Evolutionary conservation across 2,329 filamentous ascomycete species (phyloP).

Genomic region (Metarhizium rileyi): DNA sequence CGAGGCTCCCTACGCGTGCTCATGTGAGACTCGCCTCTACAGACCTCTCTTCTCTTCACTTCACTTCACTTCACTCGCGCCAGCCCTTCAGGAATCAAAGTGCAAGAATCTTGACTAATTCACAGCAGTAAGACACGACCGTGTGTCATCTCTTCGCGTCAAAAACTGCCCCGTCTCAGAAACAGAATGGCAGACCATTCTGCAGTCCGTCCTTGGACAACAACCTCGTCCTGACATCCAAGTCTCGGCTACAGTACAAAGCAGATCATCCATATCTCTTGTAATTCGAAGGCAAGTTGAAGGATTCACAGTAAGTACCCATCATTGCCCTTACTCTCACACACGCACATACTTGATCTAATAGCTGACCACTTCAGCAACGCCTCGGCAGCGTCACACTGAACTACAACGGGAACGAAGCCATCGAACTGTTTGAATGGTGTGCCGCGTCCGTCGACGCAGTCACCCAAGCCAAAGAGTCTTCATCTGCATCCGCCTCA

Average conservation of each 20-base stretch:
- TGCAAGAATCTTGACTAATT: neutral
- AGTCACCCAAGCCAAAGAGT: slow-evolving; percentile 32
- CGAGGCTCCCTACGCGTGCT: slow-evolving; percentile 46
- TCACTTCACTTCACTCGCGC: neutral
- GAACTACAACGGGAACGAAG: slow-evolving; percentile 42
- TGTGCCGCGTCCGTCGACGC: slow-evolving; percentile 47
- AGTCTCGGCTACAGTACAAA: slow-evolving; percentile 46
- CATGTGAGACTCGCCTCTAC: slow-evolving; percentile 42
- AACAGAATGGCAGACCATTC: slow-evolving; percentile 57
- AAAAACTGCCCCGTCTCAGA: slow-evolving; percentile 45
- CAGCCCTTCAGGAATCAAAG: neutral
- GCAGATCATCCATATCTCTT: slow-evolving; percentile 44
- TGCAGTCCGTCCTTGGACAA: slow-evolving; percentile 47
- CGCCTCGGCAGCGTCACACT: slow-evolving; percentile 57
- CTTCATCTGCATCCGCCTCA: slow-evolving; percentile 31
- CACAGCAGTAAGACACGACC: slow-evolving; percentile 44
- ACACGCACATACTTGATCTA: neutral
- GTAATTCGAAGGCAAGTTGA: slow-evolving; percentile 55
- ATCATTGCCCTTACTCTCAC: neutral
- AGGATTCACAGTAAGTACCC: slow-evolving; percentile 54
- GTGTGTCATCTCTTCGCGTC: slow-evolving; percentile 40
- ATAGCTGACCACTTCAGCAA: slow-evolving; percentile 39
- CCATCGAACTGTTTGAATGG: slow-evolving; percentile 62
- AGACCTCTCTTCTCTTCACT: neutral
- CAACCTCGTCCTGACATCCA: slow-evolving; percentile 45